phyloP scores from a whole-genome alignment of 169 alveolate genomes.

The Plasmodium vinckei region DNA sequence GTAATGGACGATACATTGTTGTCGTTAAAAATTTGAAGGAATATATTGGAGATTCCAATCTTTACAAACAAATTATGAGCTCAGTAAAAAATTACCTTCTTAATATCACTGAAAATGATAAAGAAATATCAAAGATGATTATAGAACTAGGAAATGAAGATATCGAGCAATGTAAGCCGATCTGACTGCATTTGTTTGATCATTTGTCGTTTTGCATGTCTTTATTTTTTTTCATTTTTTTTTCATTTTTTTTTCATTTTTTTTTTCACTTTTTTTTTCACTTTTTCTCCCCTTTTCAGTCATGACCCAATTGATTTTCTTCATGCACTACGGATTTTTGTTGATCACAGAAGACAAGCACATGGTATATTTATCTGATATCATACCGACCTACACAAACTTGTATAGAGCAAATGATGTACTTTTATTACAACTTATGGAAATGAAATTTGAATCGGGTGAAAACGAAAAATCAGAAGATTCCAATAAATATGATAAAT shows the following conservation, averaged over 20 bases:
- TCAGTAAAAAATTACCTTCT: constrained; percentile 12
- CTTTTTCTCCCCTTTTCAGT: constrained; percentile 1
- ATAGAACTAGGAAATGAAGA: constrained; percentile 29
- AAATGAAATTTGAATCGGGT: constrained; percentile 26
- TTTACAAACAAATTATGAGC: constrained; percentile 10
- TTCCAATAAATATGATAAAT: background rate
- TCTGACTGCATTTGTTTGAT: background rate
- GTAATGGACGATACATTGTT: background rate
- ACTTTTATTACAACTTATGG: constrained; percentile 15
- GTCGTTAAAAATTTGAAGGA: constrained; percentile 4
- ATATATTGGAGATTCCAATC: background rate
- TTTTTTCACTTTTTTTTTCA: background rate
- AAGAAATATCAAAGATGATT: constrained; percentile 22
- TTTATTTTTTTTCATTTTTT: background rate
- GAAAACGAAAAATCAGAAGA: constrained; percentile 1
- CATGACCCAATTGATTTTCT: constrained; percentile 26
- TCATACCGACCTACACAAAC: constrained; percentile 22
- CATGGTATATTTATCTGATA: constrained; percentile 9
- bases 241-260: background rate
- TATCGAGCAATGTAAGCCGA: constrained; percentile 31
- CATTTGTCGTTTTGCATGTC: background rate
- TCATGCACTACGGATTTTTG: constrained; percentile 43
- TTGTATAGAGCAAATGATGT: constrained; percentile 50
- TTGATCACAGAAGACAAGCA: constrained; percentile 26
- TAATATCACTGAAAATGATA: constrained; percentile 8